These are phyloP conservation scores for Myochromella boudieri DNA, from an alignment of 768 basidiomycete species.

Conservation along the genomic window DNA sequence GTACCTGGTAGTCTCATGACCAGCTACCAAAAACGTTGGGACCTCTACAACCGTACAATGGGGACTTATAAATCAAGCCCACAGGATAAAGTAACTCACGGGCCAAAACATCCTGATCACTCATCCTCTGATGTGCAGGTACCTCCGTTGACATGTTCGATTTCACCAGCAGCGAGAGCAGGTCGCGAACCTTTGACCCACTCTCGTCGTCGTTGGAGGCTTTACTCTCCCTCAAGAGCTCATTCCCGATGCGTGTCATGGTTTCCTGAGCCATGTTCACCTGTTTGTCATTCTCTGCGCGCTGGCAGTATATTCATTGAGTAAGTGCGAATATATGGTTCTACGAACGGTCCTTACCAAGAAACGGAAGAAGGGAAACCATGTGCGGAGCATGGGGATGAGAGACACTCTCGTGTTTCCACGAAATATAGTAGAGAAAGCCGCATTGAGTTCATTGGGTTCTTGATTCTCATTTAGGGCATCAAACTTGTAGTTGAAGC, in stretches of 20 bases:
- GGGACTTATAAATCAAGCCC: background rate
- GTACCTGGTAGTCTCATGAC: conserved; percentile 48
- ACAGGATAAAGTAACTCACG: conserved; percentile 8
- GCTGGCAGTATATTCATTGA: background rate
- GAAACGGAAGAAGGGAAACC: conserved; percentile 31
- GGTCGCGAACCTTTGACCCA: conserved; percentile 44
- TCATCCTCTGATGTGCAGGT: conserved; percentile 17
- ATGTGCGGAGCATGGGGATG: conserved; percentile 24
- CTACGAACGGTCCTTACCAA: conserved; percentile 38
- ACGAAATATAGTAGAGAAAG: conserved; percentile 46
- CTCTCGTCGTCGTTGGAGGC: conserved; percentile 17
- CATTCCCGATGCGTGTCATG: conserved; percentile 40
- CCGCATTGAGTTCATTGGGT: conserved; percentile 44
- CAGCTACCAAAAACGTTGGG: conserved; percentile 49
- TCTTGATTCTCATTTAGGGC: conserved; percentile 21
- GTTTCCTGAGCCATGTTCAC: background rate
- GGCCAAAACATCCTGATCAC: conserved; percentile 20
- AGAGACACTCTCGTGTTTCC: conserved; percentile 32
- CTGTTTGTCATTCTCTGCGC: background rate
- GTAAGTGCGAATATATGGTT: background rate
- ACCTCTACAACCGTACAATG: conserved; percentile 35
- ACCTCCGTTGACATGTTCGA: conserved; percentile 54
- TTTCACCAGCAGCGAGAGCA: conserved; percentile 44
- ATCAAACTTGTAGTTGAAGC: conserved; percentile 29
- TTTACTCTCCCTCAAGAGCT: conserved; percentile 45